A percentile compares a stretch with the other conserved stretches of the same genome.
phyloP scores from a whole-genome alignment of 2,329 filamentous ascomycete species.

The Aspergillus sp. region DNA sequence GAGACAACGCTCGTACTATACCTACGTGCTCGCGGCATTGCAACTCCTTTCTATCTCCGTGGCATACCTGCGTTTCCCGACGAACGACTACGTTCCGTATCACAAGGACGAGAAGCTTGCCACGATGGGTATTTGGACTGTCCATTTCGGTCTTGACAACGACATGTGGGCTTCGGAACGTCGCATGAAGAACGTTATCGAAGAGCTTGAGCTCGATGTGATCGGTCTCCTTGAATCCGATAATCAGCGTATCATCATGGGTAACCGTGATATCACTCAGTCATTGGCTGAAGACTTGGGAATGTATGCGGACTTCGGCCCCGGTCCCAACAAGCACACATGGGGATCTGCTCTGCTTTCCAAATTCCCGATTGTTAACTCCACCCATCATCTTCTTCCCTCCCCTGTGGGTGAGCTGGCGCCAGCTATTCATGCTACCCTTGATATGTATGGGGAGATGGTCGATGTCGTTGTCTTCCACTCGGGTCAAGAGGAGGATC shows the following conservation, averaged over 20 bases:
- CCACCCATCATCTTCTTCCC: constrained; percentile 90
- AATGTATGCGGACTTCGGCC: constrained; percentile 98
- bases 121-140: constrained; percentile 97
- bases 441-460: constrained; percentile 85
- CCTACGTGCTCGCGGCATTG: constrained; percentile 70
- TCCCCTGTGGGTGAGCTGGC: constrained; percentile 93
- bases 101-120: constrained; percentile 83
- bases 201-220: constrained; percentile 95
- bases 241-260: constrained; percentile 98
- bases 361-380: constrained; percentile 97
- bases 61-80: constrained; percentile 87
- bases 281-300: constrained; percentile 93
- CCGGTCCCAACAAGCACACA: constrained; percentile 97
- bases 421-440: constrained; percentile 92
- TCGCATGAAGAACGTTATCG: constrained; percentile 86
- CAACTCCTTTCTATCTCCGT: constrained; percentile 78
- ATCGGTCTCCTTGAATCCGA: constrained; percentile 93
- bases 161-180: constrained; percentile 98
- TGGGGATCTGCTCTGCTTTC: constrained; percentile 92
- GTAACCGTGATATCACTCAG: constrained; percentile 93
- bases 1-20: constrained; percentile 63
- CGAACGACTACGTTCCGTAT: constrained; percentile 87
- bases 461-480: constrained; percentile 98
- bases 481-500: constrained; percentile 95
- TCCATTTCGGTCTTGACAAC: constrained; percentile 96